Conservation (phyloP, 148 eudicot genomes). For the Vaccinium myrtillus region DNA sequence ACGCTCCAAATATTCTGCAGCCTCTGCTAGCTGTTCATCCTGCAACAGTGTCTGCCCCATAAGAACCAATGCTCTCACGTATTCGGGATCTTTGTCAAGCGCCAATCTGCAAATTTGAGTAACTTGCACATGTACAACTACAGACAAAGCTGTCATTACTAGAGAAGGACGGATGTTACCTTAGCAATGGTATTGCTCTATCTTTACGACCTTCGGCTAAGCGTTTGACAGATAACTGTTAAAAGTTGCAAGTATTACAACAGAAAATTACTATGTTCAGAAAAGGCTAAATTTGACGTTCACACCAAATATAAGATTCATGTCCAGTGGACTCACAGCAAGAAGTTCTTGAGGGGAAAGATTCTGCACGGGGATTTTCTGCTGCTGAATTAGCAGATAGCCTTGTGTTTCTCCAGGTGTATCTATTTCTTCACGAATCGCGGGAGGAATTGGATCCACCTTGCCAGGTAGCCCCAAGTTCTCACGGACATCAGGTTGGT, state of each 20-base stretch:
- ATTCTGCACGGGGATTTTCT: conserved; percentile 32
- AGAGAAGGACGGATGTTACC: conserved; percentile 36
- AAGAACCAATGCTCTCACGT: conserved; percentile 58
- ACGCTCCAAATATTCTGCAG: conserved; percentile 55
- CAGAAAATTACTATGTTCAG: not conserved
- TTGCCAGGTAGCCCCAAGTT: conserved; percentile 58
- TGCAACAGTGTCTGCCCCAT: conserved; percentile 64
- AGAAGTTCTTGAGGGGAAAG: conserved; percentile 58
- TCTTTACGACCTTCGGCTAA: conserved; percentile 51
- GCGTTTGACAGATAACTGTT: conserved; percentile 56
- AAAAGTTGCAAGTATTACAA: conserved; percentile 11
- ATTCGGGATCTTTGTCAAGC: conserved; percentile 78
- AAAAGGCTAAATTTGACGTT: not conserved
- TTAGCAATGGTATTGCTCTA: conserved; percentile 52
- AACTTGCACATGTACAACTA: conserved; percentile 17
- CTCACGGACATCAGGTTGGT: conserved; percentile 52
- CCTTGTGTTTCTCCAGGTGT: conserved; percentile 19
- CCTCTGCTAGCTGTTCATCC: conserved; percentile 45
- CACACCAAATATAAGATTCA: conserved; percentile 14
- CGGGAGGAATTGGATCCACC: conserved; percentile 22
- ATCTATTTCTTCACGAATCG: conserved; percentile 26
- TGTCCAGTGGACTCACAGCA: conserved; percentile 51
- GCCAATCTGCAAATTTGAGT: conserved; percentile 57
- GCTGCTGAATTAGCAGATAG: conserved; percentile 32
- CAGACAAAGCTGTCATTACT: conserved; percentile 4